phyloP scores from a whole-genome alignment of 2,329 filamentous ascomycete species.

The Beauveria varroae region DNA sequence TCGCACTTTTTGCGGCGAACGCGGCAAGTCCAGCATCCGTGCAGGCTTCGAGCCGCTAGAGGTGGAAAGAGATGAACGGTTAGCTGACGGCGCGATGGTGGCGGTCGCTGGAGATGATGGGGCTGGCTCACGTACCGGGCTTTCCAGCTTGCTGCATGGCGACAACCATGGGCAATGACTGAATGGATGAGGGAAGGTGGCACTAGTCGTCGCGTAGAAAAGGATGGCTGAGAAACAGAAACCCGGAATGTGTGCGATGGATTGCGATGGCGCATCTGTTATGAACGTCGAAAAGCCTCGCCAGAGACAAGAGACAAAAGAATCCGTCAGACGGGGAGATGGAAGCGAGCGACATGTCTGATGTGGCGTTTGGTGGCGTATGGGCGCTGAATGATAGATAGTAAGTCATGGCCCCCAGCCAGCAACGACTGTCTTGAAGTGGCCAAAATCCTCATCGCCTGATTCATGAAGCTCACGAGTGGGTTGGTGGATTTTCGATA shows the following conservation, averaged over 20 bases:
- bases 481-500: too few relatives aligned
- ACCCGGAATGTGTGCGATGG: background rate
- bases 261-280: too few relatives aligned
- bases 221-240: background rate
- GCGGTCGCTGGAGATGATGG: background rate
- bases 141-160: background rate
- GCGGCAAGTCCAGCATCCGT: background rate
- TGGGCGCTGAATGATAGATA: too few relatives aligned
- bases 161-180: background rate
- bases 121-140: background rate
- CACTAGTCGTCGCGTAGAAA: background rate
- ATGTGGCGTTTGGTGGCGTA: too few relatives aligned
- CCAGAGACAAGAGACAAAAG: too few relatives aligned
- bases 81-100: background rate
- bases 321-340: too few relatives aligned
- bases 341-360: too few relatives aligned
- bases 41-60: background rate
- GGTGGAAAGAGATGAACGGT: background rate
- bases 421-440: too few relatives aligned
- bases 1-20: background rate
- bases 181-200: background rate
- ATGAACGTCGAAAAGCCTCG: too few relatives aligned
- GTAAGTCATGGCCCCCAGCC: too few relatives aligned
- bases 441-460: too few relatives aligned
- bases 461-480: too few relatives aligned